A percentile compares a stretch with the other conserved stretches of the same genome.
Evolutionary conservation across 805 yeast genomes (phyloP).

Genomic region (Blastobotrys americana): DNA sequence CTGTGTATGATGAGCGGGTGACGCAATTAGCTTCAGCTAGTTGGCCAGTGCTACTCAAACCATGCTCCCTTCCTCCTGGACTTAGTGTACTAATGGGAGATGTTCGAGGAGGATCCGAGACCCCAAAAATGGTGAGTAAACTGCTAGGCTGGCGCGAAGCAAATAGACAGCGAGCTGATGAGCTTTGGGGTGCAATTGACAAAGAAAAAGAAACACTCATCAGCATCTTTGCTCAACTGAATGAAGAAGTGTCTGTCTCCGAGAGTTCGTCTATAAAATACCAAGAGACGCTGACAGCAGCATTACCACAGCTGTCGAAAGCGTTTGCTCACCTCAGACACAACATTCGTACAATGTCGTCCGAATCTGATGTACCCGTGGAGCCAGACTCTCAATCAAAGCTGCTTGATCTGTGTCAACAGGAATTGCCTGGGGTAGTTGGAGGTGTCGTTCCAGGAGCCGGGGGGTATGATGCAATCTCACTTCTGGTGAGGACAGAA

Average conservation of each 20-base stretch:
- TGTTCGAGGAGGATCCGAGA: conserved; percentile 84
- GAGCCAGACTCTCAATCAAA: conserved; percentile 76
- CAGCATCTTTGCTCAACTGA: conserved; percentile 38
- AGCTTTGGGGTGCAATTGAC: conserved; percentile 51
- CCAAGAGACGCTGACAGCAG: background rate
- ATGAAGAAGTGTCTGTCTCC: conserved; percentile 24
- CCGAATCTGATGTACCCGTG: conserved; percentile 68
- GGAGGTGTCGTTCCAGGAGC: conserved; percentile 99
- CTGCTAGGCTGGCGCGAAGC: conserved; percentile 63
- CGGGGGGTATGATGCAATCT: conserved; percentile 93
- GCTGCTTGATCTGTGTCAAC: conserved; percentile 52
- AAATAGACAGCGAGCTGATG: conserved; percentile 43
- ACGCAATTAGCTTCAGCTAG: conserved; percentile 34
- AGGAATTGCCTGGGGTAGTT: conserved; percentile 58
- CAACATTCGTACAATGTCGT: conserved; percentile 54
- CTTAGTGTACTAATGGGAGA: conserved; percentile 85
- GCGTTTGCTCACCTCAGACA: conserved; percentile 40
- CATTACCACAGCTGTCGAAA: background rate
- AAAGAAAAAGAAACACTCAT: conserved; percentile 53
- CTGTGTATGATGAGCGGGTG: background rate
- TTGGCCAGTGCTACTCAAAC: conserved; percentile 11
- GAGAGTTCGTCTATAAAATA: no score
- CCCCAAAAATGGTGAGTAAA: conserved; percentile 78
- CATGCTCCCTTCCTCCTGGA: conserved; percentile 60
- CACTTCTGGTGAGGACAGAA: conserved; percentile 53